Percentiles rank a stretch among this genome's conserved stretches.
These are phyloP conservation scores for Rhizophagus prolifer DNA, from an alignment of 192 early-diverging fungal genomes.

Conservation along the genomic window DNA sequence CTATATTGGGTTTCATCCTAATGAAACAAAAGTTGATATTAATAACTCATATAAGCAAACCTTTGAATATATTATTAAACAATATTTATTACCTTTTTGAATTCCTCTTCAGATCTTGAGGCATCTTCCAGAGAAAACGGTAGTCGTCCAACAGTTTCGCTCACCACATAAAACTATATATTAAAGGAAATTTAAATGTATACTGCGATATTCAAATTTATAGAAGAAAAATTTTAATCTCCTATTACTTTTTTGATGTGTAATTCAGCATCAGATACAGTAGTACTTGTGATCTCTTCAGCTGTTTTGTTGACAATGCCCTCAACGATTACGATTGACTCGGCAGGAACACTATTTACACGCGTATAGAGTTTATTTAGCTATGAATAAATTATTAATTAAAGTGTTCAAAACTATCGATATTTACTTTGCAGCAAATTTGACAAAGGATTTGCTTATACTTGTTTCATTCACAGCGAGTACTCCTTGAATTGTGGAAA, in stretches of 20 bases:
- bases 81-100: slow-evolving; percentile 52
- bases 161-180: slow-evolving; percentile 60
- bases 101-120: slow-evolving; percentile 76
- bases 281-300: slow-evolving; percentile 89
- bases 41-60: background rate
- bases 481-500: slow-evolving; percentile 88
- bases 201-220: background rate
- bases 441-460: slow-evolving; percentile 96
- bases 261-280: slow-evolving; percentile 91
- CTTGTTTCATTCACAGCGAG: slow-evolving; percentile 64
- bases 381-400: slow-evolving; percentile 1
- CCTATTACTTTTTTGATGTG: slow-evolving; percentile 63
- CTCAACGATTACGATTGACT: slow-evolving; percentile 89
- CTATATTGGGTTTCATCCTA: slow-evolving; percentile 60
- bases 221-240: slow-evolving; percentile 26
- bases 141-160: slow-evolving; percentile 71
- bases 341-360: slow-evolving; percentile 64
- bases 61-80: background rate
- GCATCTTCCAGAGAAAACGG: slow-evolving; percentile 95
- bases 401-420: slow-evolving; percentile 24
- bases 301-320: slow-evolving; percentile 74
- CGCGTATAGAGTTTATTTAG: background rate
- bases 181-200: slow-evolving; percentile 30
- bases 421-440: slow-evolving; percentile 70
- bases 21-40: slow-evolving; percentile 12